Base-by-base conservation (phyloP, 2,329 filamentous ascomycete genomes). In the Paraconiothyrium brasiliense region DNA sequence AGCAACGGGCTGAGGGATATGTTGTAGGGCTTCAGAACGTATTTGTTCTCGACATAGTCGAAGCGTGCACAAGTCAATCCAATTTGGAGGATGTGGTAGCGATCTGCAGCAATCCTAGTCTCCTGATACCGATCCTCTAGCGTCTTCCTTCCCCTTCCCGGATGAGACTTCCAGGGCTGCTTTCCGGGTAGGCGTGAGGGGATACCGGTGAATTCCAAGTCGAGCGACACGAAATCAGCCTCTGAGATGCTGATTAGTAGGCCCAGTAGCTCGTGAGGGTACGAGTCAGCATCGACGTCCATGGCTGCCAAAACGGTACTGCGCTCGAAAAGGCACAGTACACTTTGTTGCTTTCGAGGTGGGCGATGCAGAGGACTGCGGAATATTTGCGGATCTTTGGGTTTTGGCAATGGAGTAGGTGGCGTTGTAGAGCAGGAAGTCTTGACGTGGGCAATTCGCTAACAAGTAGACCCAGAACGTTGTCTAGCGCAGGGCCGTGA, bases 201-300 rank as follows among this genome's bases (percentile, higher is more conserved):
- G 24, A 91, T 88, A 2, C 89, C 89, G 14, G 88, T 90, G 49
- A 91, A 84, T 74, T 91, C 89, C 13, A 90, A 80, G 70, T 91
- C 89, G 60, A 91, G 81, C 3, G 88, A 81, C 13, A 91, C 85
- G 67, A 90, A 90, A 62, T 84, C 82, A 37, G 87, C 84, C 58
- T 84, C 80, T 30, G 86, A 83, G 59, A 91, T 84, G 59, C 86
- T 81, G 61, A 84, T 80, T 22, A 91, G 76, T 39, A 91, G 84
- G 43, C 81, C 81, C 3, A 88, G 81, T 7, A 90, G 78, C 32
- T 83, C 77, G 34, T 79, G 74, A 32, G 79, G 76, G 71, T 87
- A 88, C 51, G 83, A 80, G 60, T 72, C 68, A 24, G 77, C 77
- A 65, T 84, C 82, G 67, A 90, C 77, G 57, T 90, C 87, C 88